Conservation (phyloP, 495 filamentous ascomycete species). For the Lophiotrema nucula region DNA sequence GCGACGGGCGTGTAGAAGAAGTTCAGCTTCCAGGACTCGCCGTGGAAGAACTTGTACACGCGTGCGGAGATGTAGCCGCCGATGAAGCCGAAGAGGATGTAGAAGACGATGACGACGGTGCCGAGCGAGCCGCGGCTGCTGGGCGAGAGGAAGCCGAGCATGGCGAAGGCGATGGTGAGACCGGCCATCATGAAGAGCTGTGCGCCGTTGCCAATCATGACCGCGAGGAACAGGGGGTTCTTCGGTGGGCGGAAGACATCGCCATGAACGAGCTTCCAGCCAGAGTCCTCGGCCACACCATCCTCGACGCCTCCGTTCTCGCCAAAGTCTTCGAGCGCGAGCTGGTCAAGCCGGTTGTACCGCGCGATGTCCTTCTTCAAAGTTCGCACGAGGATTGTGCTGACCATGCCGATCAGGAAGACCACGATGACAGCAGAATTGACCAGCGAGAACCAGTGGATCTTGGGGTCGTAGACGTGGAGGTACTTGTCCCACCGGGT, state of each 20-base stretch:
- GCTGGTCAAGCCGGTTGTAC: conserved; percentile 87
- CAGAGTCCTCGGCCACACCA: conserved; percentile 94
- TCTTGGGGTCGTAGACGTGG: conserved; percentile 91
- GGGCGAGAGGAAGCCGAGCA: conserved; percentile 91
- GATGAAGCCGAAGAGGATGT: conserved; percentile 87
- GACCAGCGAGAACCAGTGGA: conserved; percentile 97
- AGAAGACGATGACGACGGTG: conserved; percentile 86
- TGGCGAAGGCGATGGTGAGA: conserved; percentile 87
- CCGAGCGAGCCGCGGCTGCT: conserved; percentile 91
- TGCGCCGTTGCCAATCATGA: conserved; percentile 89
- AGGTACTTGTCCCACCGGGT: conserved; percentile 98
- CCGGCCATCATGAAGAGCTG: conserved; percentile 98
- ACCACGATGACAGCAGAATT: conserved; percentile 91
- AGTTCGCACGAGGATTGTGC: conserved; percentile 81
- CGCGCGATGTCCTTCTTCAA: conserved; percentile 91
- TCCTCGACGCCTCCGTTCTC: conserved; percentile 75
- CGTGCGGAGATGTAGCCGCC: conserved; percentile 89
- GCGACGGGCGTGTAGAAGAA: conserved; percentile 83
- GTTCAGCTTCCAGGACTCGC: conserved; percentile 91
- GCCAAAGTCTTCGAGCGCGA: conserved; percentile 80
- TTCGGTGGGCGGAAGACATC: conserved; percentile 92
- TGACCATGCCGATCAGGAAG: conserved; percentile 86
- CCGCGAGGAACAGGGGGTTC: conserved; percentile 76
- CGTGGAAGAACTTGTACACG: conserved; percentile 87
- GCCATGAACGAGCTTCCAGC: conserved; percentile 97